Evolutionary conservation across 345 rosid species (phyloP).

Genomic region (Eucalyptus leucophloia): DNA sequence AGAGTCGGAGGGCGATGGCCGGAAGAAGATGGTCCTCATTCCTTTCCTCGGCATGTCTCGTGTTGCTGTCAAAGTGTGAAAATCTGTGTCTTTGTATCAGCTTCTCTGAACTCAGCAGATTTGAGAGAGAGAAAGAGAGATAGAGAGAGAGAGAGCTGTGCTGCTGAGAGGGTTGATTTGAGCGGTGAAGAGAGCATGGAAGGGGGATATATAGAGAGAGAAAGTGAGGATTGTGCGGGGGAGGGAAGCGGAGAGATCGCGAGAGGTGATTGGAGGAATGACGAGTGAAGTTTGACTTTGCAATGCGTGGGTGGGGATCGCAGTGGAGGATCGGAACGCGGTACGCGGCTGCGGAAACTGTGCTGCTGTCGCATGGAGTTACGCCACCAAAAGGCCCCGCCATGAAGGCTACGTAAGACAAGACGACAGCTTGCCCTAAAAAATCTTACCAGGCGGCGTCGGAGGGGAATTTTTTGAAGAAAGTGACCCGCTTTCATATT

Average conservation of each 20-base stretch:
- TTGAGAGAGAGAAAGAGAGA: not conserved
- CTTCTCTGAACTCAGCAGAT: not conserved
- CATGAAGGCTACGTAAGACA: not conserved
- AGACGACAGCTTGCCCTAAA: not conserved
- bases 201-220: not conserved
- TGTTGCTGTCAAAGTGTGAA: not conserved
- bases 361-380: not conserved
- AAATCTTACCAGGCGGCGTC: not conserved
- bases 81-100: not conserved
- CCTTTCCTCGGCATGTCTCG: not conserved
- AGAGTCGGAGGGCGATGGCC: not conserved
- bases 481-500: not conserved
- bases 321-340: not conserved
- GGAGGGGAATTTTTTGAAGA: not conserved
- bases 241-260: not conserved
- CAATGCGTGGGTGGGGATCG: not conserved
- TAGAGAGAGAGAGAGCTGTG: not conserved
- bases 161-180: not conserved
- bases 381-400: not conserved
- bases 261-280: not conserved
- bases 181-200: not conserved
- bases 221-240: not conserved
- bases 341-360: not conserved
- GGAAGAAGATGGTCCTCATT: conserved; percentile 1
- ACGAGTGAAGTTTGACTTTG: not conserved